These are phyloP conservation scores for Melanomma pulvis-pyrius DNA, from an alignment of 495 filamentous ascomycete species.

Conservation along the genomic window DNA sequence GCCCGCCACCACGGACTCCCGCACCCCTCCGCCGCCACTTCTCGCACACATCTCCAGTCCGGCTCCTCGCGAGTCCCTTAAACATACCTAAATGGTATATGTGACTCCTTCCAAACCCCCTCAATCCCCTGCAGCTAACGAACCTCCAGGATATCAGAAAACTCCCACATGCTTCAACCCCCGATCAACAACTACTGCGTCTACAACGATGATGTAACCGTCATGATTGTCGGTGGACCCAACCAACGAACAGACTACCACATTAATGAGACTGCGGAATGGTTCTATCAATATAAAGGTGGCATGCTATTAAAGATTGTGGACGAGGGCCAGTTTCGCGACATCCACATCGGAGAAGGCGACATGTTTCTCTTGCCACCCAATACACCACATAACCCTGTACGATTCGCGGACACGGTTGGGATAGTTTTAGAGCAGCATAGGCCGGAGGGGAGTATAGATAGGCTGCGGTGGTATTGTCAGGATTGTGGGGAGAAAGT, in stretches of 20 bases:
- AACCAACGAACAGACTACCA: conserved; percentile 98
- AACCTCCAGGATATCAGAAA: conserved; percentile 78
- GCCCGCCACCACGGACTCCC: neutral
- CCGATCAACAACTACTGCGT: conserved; percentile 98
- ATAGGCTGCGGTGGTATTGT: conserved; percentile 92
- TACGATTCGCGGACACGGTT: conserved; percentile 68
- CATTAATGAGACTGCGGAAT: conserved; percentile 95
- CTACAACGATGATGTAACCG: conserved; percentile 77
- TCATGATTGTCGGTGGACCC: conserved; percentile 94
- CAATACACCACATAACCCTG: conserved; percentile 84
- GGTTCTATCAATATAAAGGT: conserved; percentile 96
- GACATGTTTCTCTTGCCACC: conserved; percentile 90
- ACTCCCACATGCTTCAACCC: conserved; percentile 89
- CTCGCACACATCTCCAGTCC: conserved; percentile 8
- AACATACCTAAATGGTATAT: conserved; percentile 85
- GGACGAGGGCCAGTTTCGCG: conserved; percentile 66
- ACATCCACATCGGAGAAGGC: conserved; percentile 88
- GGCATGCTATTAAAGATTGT: conserved; percentile 94
- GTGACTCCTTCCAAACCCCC: neutral
- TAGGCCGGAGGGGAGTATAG: conserved; percentile 67
- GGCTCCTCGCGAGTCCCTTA: conserved; percentile 56
- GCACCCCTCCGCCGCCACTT: conserved; percentile 14
- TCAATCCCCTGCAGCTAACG: conserved; percentile 18
- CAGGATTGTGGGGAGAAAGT: conserved; percentile 70
- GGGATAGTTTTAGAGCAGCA: conserved; percentile 91